phyloP scores from a whole-genome alignment of 345 rosid species.

The Bruguiera parviflora region DNA sequence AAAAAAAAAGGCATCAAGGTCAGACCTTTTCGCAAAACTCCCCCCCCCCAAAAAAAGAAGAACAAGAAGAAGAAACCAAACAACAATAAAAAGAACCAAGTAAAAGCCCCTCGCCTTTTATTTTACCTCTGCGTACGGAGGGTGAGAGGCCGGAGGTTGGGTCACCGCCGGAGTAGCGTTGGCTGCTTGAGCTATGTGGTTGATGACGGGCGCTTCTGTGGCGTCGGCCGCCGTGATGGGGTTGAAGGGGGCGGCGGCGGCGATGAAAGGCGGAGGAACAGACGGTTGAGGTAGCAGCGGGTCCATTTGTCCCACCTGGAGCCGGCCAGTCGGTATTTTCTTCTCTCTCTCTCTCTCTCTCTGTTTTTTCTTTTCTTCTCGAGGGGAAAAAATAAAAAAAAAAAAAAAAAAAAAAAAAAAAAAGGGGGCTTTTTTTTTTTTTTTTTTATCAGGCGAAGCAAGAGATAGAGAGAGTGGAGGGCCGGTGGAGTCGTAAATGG shows the following conservation, averaged over 20 bases:
- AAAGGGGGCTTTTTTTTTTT: too few species aligned
- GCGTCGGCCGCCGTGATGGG: neutral
- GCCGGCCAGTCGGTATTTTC: constrained; percentile 19
- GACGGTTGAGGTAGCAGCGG: neutral
- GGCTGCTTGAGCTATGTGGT: constrained; percentile 14
- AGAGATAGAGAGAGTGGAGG: neutral
- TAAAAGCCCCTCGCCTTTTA: neutral
- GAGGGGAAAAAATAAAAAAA: neutral
- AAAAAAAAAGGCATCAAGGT: neutral
- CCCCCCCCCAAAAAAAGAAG: neutral
- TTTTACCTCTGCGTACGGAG: constrained; percentile 28
- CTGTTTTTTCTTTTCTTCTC: neutral
- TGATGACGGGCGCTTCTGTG: neutral
- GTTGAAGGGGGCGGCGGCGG: neutral
- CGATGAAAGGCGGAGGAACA: neutral
- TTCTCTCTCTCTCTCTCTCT: neutral
- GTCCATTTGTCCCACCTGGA: neutral
- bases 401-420: too few species aligned
- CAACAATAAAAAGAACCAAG: neutral
- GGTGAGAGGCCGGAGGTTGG: constrained; percentile 4
- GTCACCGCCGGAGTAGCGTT: constrained; percentile 10
- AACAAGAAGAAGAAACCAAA: neutral
- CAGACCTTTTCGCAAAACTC: neutral
- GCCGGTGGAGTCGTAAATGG: neutral
- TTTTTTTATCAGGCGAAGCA: neutral